A percentile compares a stretch with the other conserved stretches of the same genome.
Evolutionary conservation across 176 grass and related monocot species (phyloP).

Genomic region (Phragmites australis): DNA sequence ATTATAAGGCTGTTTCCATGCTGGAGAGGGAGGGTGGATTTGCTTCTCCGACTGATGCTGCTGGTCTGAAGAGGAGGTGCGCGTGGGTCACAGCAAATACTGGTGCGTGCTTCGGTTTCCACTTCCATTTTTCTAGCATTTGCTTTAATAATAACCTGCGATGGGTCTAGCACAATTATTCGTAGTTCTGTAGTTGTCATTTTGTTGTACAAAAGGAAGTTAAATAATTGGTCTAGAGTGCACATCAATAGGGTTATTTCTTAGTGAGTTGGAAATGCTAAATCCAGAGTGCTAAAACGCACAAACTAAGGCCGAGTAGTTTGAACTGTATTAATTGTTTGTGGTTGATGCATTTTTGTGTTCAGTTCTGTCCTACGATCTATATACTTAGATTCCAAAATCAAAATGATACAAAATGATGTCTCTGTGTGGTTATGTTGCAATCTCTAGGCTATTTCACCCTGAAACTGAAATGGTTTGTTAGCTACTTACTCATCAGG

Average conservation of each 20-base stretch:
- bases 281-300: background rate
- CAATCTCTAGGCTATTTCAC: background rate
- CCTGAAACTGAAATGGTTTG: background rate
- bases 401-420: background rate
- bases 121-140: conserved; percentile 12
- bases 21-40: conserved; percentile 52
- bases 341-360: background rate
- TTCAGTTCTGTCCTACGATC: background rate
- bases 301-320: background rate
- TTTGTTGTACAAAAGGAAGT: background rate
- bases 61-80: conserved; percentile 70
- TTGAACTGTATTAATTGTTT: background rate
- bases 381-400: background rate
- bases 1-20: conserved; percentile 48
- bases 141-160: conserved; percentile 1
- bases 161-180: background rate
- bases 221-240: conserved; percentile 6
- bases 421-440: background rate
- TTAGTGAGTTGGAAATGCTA: conserved; percentile 1
- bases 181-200: background rate
- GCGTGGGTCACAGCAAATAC: conserved; percentile 88
- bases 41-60: conserved; percentile 33
- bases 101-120: conserved; percentile 40
- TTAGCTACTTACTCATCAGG: background rate
- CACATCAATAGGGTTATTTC: background rate